A percentile compares a stretch with the other conserved stretches of the same genome.
phyloP scores from a whole-genome alignment of 2,329 filamentous ascomycete species.

The Penicillium sp. region DNA sequence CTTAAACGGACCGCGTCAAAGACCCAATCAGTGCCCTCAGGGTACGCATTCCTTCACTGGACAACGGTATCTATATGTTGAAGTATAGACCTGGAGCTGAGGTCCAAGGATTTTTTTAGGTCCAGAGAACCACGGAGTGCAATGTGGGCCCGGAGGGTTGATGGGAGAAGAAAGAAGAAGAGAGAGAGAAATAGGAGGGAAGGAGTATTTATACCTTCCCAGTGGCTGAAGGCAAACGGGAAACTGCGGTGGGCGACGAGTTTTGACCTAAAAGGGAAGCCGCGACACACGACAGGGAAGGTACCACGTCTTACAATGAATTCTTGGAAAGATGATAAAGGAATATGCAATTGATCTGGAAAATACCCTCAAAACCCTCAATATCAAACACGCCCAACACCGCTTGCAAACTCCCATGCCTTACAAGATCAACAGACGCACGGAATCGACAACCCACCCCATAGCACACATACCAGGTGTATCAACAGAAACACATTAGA shows the following conservation, averaged over 20 bases:
- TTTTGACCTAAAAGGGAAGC: no score
- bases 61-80: neutral
- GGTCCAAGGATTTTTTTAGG: neutral
- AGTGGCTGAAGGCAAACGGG: neutral
- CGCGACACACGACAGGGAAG: neutral
- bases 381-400: constrained; percentile 18
- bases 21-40: no score
- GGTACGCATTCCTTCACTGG: no score
- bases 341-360: constrained; percentile 10
- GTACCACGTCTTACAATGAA: neutral
- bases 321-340: neutral
- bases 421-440: constrained; percentile 15
- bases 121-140: neutral
- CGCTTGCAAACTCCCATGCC: constrained; percentile 20
- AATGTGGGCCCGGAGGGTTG: neutral
- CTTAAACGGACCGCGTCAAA: no score
- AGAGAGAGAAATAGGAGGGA: neutral
- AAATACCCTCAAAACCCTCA: neutral
- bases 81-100: neutral
- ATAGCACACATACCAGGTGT: constrained; percentile 19
- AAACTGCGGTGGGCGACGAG: no score
- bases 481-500: constrained; percentile 21
- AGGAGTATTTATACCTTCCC: neutral
- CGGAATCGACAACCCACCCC: constrained; percentile 16
- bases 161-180: no score